Percentiles rank a stretch among this genome's conserved stretches.
These are phyloP conservation scores for Kalmusia sp. DNA, from an alignment of 2,329 filamentous ascomycete genomes.

Conservation along the genomic window DNA sequence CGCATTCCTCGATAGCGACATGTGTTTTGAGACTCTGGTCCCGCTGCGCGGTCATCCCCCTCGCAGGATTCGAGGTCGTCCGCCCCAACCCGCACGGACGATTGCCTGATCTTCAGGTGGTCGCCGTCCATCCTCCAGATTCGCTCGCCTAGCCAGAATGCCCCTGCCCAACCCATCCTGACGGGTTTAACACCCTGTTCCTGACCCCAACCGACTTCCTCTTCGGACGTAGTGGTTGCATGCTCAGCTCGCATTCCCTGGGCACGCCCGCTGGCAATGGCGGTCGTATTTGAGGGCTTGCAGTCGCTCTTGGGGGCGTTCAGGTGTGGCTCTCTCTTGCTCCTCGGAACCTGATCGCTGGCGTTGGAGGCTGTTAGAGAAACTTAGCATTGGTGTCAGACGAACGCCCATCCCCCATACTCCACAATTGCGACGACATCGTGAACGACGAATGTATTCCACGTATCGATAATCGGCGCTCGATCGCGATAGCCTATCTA, in stretches of 20 bases:
- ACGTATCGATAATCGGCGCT: not conserved
- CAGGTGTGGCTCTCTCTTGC: conserved; percentile 12
- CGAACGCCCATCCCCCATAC: not conserved
- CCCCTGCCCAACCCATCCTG: conserved; percentile 13
- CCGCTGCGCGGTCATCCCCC: not conserved
- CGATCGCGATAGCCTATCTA: conserved; percentile 4
- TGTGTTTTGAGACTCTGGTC: not conserved
- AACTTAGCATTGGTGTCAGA: not conserved
- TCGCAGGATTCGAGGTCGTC: not conserved
- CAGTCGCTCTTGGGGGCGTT: conserved; percentile 11
- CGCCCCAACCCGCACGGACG: conserved; percentile 8
- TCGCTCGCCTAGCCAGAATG: conserved; percentile 10
- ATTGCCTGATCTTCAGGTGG: conserved; percentile 14
- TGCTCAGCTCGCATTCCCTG: conserved; percentile 15
- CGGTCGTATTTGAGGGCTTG: conserved; percentile 15
- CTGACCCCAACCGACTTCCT: conserved; percentile 12
- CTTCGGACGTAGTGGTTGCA: conserved; percentile 10
- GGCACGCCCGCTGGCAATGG: conserved; percentile 2
- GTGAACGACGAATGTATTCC: conserved; percentile 13
- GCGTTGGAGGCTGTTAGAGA: not conserved
- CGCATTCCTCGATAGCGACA: conserved; percentile 1
- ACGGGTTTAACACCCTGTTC: conserved; percentile 7
- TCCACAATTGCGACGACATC: not conserved
- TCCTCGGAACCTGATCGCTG: conserved; percentile 5
- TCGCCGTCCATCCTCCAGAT: conserved; percentile 13